These are phyloP conservation scores for Neurospora sublineolata DNA, from an alignment of 495 filamentous ascomycete species.

Conservation along the genomic window DNA sequence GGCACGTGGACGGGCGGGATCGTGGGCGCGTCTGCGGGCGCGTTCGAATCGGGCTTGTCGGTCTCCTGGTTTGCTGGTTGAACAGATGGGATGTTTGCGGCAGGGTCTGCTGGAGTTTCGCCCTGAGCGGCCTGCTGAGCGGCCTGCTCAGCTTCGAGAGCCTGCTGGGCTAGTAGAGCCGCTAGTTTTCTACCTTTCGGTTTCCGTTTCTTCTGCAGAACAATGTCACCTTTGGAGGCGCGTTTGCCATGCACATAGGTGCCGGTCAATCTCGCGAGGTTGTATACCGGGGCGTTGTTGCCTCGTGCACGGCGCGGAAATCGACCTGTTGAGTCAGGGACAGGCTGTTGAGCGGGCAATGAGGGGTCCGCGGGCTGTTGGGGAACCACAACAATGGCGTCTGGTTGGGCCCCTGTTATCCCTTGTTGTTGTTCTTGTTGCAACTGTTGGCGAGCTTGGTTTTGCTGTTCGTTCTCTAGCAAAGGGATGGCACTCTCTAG, in stretches of 20 bases:
- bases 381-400: slow-evolving; percentile 29
- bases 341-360: neutral
- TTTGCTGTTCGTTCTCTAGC: slow-evolving; percentile 8
- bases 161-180: neutral
- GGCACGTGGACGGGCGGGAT: neutral
- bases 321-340: slow-evolving; percentile 15
- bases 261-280: slow-evolving; percentile 39
- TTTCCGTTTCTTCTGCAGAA: slow-evolving; percentile 22
- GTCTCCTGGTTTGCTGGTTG: neutral
- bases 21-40: neutral
- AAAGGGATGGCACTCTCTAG: slow-evolving; percentile 13
- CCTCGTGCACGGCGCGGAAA: slow-evolving; percentile 32
- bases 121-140: neutral
- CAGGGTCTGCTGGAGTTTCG: neutral
- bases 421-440: slow-evolving; percentile 10
- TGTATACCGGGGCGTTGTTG: slow-evolving; percentile 41
- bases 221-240: slow-evolving; percentile 27
- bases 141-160: neutral
- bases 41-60: neutral
- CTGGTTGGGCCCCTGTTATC: slow-evolving; percentile 14
- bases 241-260: slow-evolving; percentile 34
- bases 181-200: neutral
- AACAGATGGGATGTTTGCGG: neutral
- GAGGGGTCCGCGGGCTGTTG: slow-evolving; percentile 1
- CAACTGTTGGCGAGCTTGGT: slow-evolving; percentile 9